Evolutionary conservation across 1,284 basidiomycete species (phyloP), one percentile per base, ranked within the genome.

Genomic region (Heterobasidion occidentale): DNA sequence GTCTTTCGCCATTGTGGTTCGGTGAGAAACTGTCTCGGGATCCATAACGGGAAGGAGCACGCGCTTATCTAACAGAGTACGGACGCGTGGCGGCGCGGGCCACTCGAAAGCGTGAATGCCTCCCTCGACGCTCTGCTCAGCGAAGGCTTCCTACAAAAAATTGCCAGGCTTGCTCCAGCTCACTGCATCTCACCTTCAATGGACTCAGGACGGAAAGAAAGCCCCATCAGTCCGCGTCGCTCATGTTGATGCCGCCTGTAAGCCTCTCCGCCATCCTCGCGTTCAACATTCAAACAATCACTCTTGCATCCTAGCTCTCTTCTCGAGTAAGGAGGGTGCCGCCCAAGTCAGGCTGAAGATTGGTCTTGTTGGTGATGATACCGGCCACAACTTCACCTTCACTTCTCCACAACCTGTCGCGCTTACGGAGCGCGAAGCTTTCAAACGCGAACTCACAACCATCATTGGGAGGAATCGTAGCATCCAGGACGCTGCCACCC

Each of bases 131-230:
- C 74, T 83, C 68, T 84, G 82, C 74, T 79, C 80, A 64, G 88
- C 88, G 57, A 83, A 82, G 68, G 85, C 84, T 58, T 82, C 83
- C 54, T 92, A 86, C 80, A 92, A 92, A 74, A 93, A 92, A 74
- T 69, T 78, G 58, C 66, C 77, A 34, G 90, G 90, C 59, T 70
- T 80, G 59, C 79, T 93, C 59, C 79, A 87, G 65, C 81, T 92
- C 66, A 86, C 80, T 3, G 77, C 78, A 62, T 71, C 77, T 2
- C 77, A 83, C 64, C 75, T 92, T 1, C 80, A 83, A 76, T 92
- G 87, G 87, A 83, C 83, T 1, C 84, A 83, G 65, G 80, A 84
- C 59, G 84, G 81, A 56, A 84, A 81, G 69, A 77, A 76, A 48
- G 70, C 71, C 0, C 80, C 84, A 7, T 74, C 78, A 12, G 77